Base-by-base conservation (phyloP, 306 rosid species). In the Fragaria ananassa region DNA sequence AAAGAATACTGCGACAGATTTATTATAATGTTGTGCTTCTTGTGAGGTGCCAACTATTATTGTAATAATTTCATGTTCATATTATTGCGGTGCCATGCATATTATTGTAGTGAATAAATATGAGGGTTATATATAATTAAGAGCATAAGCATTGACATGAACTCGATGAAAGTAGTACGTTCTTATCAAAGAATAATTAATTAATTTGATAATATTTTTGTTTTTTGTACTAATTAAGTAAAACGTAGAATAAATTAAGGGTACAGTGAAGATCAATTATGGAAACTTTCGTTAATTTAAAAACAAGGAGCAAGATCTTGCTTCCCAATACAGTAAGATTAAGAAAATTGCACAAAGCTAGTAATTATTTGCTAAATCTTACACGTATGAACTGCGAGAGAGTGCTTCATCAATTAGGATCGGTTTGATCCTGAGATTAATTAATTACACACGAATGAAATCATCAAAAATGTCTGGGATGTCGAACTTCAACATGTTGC, bases 401-500 rank as follows among this genome's bases (percentile, higher is more conserved):
- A 35, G 17, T 49, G 47, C 45, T n/a, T 58, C 47, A 75, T 49
- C 25, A 29, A 34, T 34, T 70, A 39, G 58, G 44, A 78, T 74
- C 68, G 27, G 68, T 73, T 46, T 53, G 77, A 65, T 69, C 82
- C 76, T 25, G 57, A 58, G 46, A 19, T 14, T 74, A 58, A 57
- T 23, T 42, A 39, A 41, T 73, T 75, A 80, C 78, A 87, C 89
- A 92, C 75, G 83, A 89, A 90, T 70, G 82, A 90, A 91, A 67
- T 88, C 81, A 74, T 85, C 87, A 44, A 86, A 83, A 39, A 89
- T 35, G 68, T 89, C 84, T 13, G 89, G 83, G 77, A 96, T 81
- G 75, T 92, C 90, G 77, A 92, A 96, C 72, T 79, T 82, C 81
- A 91, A 80, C 80, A 86, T 82, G 78, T 86, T 80, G 68, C 88